A percentile compares a stretch with the other conserved stretches of the same genome.
These are phyloP conservation scores for Emergomyces pasteurianus DNA, from an alignment of 2,329 filamentous ascomycete species.

Conservation along the genomic window DNA sequence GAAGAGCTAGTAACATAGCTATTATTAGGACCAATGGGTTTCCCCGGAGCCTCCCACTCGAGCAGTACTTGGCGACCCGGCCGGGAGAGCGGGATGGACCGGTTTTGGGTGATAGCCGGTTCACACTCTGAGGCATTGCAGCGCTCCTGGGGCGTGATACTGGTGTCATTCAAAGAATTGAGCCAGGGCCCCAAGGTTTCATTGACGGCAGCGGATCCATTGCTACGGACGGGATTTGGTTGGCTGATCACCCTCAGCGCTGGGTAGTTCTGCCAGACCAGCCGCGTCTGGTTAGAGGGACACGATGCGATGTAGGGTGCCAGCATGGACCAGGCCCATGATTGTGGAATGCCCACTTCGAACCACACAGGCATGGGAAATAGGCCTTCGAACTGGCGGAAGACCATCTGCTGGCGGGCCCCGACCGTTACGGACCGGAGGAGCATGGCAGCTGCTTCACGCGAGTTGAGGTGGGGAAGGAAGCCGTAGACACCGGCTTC, in stretches of 20 bases:
- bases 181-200: slow-evolving; percentile 43
- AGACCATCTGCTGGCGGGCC: slow-evolving; percentile 71
- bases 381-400: slow-evolving; percentile 68
- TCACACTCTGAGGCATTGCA: slow-evolving; percentile 53
- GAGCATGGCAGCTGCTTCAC: slow-evolving; percentile 60
- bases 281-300: slow-evolving; percentile 57
- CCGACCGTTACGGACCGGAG: slow-evolving; percentile 67
- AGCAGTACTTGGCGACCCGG: slow-evolving; percentile 61
- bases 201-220: slow-evolving; percentile 49
- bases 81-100: slow-evolving; percentile 58
- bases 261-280: slow-evolving; percentile 79
- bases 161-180: slow-evolving; percentile 23
- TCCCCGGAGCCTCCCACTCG: slow-evolving; percentile 59
- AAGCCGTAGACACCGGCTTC: slow-evolving; percentile 75
- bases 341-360: slow-evolving; percentile 65
- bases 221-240: slow-evolving; percentile 58
- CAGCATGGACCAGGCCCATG: slow-evolving; percentile 71
- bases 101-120: slow-evolving; percentile 56
- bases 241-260: slow-evolving; percentile 60
- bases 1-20: slow-evolving; percentile 57
- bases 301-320: slow-evolving; percentile 72
- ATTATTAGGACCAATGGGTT: slow-evolving; percentile 65
- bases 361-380: slow-evolving; percentile 80
- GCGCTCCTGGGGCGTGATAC: slow-evolving; percentile 34
- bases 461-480: slow-evolving; percentile 62